These are phyloP conservation scores for Albugo laibachii DNA, from an alignment of 352 stramenopile genomes.

Conservation along the genomic window DNA sequence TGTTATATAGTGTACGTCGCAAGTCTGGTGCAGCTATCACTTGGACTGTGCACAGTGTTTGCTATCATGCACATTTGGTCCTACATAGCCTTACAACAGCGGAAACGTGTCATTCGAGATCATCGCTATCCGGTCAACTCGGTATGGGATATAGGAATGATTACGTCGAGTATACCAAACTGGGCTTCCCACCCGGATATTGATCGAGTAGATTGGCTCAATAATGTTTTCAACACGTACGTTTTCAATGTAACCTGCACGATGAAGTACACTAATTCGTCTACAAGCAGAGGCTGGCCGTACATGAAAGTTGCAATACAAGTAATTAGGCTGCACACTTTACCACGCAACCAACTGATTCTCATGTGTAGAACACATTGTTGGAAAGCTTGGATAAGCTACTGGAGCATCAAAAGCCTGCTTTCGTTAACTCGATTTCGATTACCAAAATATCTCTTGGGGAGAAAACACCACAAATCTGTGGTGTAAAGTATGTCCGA, in stretches of 20 bases:
- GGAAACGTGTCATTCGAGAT: conserved; percentile 1
- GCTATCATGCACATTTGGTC: conserved; percentile 27
- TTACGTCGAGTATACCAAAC: conserved; percentile 21
- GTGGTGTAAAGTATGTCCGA: conserved; percentile 47
- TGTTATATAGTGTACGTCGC: conserved; percentile 15
- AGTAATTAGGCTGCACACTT: background rate
- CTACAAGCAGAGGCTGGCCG: conserved; percentile 27
- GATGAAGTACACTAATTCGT: background rate
- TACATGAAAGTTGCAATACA: conserved; percentile 58
- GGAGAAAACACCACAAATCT: conserved; percentile 30
- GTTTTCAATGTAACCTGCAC: background rate
- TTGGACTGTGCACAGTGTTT: conserved; percentile 19
- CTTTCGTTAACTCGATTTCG: conserved; percentile 45
- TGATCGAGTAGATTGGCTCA: conserved; percentile 60
- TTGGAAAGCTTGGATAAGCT: conserved; percentile 33
- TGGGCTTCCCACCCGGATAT: conserved; percentile 39
- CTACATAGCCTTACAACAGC: conserved; percentile 19
- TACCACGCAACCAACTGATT: background rate
- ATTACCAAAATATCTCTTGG: conserved; percentile 37
- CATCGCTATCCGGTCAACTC: no score
- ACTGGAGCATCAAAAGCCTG: conserved; percentile 29
- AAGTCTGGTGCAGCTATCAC: conserved; percentile 17
- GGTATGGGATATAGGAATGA: background rate
- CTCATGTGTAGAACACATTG: conserved; percentile 29
- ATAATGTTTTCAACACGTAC: conserved; percentile 36